Conservation (phyloP, 495 filamentous ascomycete genomes). For the Trichoderma reesei region DNA sequence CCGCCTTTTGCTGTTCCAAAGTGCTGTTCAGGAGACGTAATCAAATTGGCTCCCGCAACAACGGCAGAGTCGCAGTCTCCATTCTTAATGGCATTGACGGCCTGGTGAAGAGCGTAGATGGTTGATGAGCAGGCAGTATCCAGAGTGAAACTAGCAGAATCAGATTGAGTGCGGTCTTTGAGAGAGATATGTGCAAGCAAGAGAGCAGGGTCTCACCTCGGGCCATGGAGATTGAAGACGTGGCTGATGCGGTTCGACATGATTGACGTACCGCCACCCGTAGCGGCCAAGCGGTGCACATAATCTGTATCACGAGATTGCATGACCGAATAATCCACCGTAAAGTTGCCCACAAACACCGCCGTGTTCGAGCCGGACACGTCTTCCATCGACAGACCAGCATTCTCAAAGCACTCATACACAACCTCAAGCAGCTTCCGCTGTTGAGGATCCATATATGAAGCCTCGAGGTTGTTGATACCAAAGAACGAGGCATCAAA, state of each 20-base stretch:
- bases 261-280: conserved; percentile 20
- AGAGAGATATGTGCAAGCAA: too few species aligned
- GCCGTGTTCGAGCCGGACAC: conserved; percentile 34
- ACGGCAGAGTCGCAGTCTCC: conserved; percentile 32
- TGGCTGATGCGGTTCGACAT: conserved; percentile 34
- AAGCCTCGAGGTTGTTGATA: conserved; percentile 40
- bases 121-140: conserved; percentile 42
- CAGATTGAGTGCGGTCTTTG: neutral
- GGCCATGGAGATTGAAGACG: conserved; percentile 33
- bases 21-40: conserved; percentile 26
- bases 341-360: conserved; percentile 34
- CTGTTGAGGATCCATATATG: conserved; percentile 49
- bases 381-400: conserved; percentile 36
- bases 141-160: conserved; percentile 19
- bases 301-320: conserved; percentile 20
- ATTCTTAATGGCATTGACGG: conserved; percentile 28
- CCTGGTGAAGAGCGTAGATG: conserved; percentile 39
- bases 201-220: conserved; percentile 29
- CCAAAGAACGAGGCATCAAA: conserved; percentile 46
- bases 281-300: conserved; percentile 16
- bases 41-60: conserved; percentile 29
- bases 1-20: conserved; percentile 27
- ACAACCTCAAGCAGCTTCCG: conserved; percentile 45
- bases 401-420: conserved; percentile 40
- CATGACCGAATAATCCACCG: conserved; percentile 28